phyloP scores from a whole-genome alignment of 257 asterid genomes.

The Mentha longifolia region DNA sequence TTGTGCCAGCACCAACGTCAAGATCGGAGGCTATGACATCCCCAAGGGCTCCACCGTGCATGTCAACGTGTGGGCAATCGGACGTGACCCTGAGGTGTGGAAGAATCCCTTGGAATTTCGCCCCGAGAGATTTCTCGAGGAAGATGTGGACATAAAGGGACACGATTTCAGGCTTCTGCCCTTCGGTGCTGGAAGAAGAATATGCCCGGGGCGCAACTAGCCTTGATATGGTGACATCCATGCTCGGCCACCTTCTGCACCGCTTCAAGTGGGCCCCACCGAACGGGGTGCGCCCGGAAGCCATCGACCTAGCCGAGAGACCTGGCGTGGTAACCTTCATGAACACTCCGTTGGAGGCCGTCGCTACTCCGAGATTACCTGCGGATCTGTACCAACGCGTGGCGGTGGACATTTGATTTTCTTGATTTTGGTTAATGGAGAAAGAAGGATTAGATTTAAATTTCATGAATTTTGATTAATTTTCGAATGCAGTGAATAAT shows the following conservation, averaged over 20 bases:
- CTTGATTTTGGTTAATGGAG: neutral
- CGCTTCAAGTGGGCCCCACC: conserved; percentile 66
- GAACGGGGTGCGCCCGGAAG: conserved; percentile 46
- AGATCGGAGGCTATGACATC: conserved; percentile 31
- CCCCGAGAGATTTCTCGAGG: conserved; percentile 72
- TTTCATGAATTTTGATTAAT: neutral
- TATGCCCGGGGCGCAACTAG: conserved; percentile 78
- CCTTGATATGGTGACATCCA: conserved; percentile 64
- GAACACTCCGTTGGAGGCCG: conserved; percentile 63
- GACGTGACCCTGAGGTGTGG: conserved; percentile 70
- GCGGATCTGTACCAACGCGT: conserved; percentile 21
- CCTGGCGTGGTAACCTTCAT: conserved; percentile 68
- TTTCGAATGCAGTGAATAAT: neutral
- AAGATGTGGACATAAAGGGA: conserved; percentile 73
- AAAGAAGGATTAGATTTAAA: neutral
- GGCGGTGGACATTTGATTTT: neutral
- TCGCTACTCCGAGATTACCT: conserved; percentile 59
- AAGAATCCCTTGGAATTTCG: conserved; percentile 56
- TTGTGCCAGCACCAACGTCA: conserved; percentile 26
- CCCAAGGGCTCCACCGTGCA: conserved; percentile 36
- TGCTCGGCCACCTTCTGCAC: conserved; percentile 74
- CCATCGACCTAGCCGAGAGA: conserved; percentile 57
- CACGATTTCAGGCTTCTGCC: conserved; percentile 65
- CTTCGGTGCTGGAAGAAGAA: conserved; percentile 76
- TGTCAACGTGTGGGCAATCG: conserved; percentile 81